These are phyloP conservation scores for Xylaria longipes DNA, from an alignment of 495 filamentous ascomycete species.

Conservation along the genomic window DNA sequence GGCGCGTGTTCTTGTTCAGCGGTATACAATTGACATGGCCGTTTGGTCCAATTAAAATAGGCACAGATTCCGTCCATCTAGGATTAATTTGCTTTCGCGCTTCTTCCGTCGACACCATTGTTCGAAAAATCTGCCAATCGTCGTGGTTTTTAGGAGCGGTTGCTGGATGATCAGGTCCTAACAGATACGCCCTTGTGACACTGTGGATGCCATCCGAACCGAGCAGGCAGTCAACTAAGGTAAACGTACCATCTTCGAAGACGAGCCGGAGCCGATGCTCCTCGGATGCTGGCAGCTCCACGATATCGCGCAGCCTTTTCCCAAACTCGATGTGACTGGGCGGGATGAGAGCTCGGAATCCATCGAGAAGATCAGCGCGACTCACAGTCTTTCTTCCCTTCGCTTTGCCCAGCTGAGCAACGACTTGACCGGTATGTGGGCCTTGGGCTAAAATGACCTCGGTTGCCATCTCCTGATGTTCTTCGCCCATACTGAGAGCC, in stretches of 20 bases:
- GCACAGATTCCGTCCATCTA: conserved; percentile 40
- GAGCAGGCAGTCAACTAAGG: conserved; percentile 44
- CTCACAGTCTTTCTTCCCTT: conserved; percentile 48
- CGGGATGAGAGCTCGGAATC: conserved; percentile 41
- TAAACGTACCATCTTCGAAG: conserved; percentile 45
- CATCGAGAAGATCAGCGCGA: conserved; percentile 44
- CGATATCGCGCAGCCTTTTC: conserved; percentile 38
- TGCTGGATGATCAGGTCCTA: conserved; percentile 47
- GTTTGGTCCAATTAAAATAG: conserved; percentile 44
- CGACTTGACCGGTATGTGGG: conserved; percentile 34
- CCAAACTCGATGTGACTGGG: conserved; percentile 36
- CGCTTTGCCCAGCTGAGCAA: conserved; percentile 49
- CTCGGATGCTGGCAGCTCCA: conserved; percentile 25
- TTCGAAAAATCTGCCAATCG: conserved; percentile 52
- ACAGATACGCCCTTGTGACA: conserved; percentile 46
- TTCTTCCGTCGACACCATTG: conserved; percentile 43
- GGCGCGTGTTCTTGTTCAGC: conserved; percentile 45
- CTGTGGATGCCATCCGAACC: conserved; percentile 58
- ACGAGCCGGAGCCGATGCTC: conserved; percentile 35
- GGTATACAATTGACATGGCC: conserved; percentile 50
- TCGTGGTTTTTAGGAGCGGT: conserved; percentile 49
- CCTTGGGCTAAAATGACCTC: conserved; percentile 46
- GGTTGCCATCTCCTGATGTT: conserved; percentile 44
- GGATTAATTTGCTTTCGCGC: conserved; percentile 39
- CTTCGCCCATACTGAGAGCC: conserved; percentile 40